A percentile compares a stretch with the other conserved stretches of the same genome.
These are phyloP conservation scores for Monosporascus sp. DNA, from an alignment of 2,329 filamentous ascomycete species.

Conservation along the genomic window DNA sequence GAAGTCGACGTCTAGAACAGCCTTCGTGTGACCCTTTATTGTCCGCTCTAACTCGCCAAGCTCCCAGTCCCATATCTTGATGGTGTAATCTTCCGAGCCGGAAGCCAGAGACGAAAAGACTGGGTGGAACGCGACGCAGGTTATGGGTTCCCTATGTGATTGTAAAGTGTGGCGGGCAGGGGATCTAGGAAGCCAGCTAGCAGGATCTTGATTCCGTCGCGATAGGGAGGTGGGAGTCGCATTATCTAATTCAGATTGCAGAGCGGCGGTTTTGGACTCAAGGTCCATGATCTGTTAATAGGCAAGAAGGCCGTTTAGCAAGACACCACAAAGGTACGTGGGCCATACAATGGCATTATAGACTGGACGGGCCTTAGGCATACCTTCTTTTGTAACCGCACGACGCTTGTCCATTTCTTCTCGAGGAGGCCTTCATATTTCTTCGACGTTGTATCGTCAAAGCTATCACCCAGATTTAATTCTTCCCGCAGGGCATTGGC, in stretches of 20 bases:
- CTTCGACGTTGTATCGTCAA: conserved; percentile 78
- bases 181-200: conserved; percentile 78
- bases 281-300: conserved; percentile 78
- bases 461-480: conserved; percentile 62
- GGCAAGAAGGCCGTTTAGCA: not conserved
- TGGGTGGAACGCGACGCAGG: conserved; percentile 87
- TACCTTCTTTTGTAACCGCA: conserved; percentile 92
- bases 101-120: conserved; percentile 86
- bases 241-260: conserved; percentile 81
- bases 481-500: conserved; percentile 72
- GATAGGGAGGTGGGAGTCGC: conserved; percentile 73
- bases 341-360: too few relatives aligned
- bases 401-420: conserved; percentile 98
- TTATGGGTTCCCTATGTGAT: conserved; percentile 76
- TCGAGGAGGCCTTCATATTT: conserved; percentile 92
- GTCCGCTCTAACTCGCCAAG: conserved; percentile 85
- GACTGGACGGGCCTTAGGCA: conserved; percentile 7
- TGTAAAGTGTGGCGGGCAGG: conserved; percentile 78
- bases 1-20: conserved; percentile 84
- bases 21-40: conserved; percentile 85
- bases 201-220: conserved; percentile 75
- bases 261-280: conserved; percentile 64
- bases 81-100: conserved; percentile 85
- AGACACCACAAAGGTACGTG: too few relatives aligned
- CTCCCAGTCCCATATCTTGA: conserved; percentile 98